Base-by-base conservation (phyloP, 1,284 basidiomycete species). In the Sphaerobolus stellatus region DNA sequence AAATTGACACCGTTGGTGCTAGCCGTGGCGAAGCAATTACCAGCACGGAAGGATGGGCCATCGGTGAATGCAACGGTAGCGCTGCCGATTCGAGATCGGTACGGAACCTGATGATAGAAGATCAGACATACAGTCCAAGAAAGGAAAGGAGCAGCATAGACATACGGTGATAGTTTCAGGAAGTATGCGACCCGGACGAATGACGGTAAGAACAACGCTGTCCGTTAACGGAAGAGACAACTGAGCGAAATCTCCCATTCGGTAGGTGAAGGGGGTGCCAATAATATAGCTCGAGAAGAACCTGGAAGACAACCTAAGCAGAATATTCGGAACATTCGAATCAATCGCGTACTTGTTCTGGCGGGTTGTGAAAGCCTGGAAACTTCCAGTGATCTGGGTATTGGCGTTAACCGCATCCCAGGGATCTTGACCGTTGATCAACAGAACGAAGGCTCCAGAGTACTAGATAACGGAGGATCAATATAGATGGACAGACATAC, bases 241-340 rank as follows among this genome's bases (percentile, higher is more conserved):
- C 56, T 80, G 78, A 1, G 82, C 83, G 63, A 85, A 86, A 56
- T 84, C 80, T 16, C 83, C 83, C 75, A 84, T 73, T 56, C 75
- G 64, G 59, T 86, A 86, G 3, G 68, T 74, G 81, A 82, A 84
- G 3, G 45, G 45, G 7, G 61, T 61, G 3, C 72, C 64, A 20
- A 63, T 61, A 46, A 69, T 61, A 60, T 75, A 75, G 52, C 71
- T 73, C 25, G 74, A 66, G 64, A 75, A 76, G 67, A 74, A 75
- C 29, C 72, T 73, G 50, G 16, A 47, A 28, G n/a, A 56, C 7
- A 22, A n/a, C n/a, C n/a, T 43, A 3, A 48, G 28, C 31, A 41
- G 28, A 48, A 38, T 18, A 28, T 27, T 28, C 20, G 20, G 14
- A n/a, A 25, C 27, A 14, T 46, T 24, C 9, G n/a, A 28, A 34